These are phyloP conservation scores for Aurantiochytrium sp. DNA, from an alignment of 108 stramenopile genomes.

Conservation along the genomic window DNA sequence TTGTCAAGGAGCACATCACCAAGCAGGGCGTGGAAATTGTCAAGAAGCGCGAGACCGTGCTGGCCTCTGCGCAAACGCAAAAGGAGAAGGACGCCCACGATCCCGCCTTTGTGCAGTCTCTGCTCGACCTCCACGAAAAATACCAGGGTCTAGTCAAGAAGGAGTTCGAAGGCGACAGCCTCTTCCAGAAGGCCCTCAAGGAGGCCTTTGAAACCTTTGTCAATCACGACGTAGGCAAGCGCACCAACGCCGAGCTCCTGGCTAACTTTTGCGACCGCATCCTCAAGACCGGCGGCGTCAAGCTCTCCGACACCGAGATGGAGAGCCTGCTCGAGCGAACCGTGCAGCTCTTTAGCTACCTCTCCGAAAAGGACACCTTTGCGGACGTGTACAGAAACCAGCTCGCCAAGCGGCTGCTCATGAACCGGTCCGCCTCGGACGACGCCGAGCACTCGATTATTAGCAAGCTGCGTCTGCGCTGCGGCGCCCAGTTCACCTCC, in stretches of 20 bases:
- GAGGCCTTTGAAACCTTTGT: constrained; percentile 96
- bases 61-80: neutral
- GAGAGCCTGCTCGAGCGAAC: constrained; percentile 85
- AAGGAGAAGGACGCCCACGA: constrained; percentile 76
- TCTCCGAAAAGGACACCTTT: constrained; percentile 98
- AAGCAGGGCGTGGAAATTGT: constrained; percentile 78
- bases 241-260: constrained; percentile 92
- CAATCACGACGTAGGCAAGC: constrained; percentile 85
- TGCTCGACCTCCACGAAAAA: constrained; percentile 93
- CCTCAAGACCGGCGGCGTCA: constrained; percentile 95
- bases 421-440: constrained; percentile 89
- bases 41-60: constrained; percentile 68
- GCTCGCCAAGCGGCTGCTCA: constrained; percentile 92
- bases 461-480: constrained; percentile 93
- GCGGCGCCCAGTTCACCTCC: constrained; percentile 98
- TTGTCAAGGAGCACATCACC: constrained; percentile 76
- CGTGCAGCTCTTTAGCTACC: constrained; percentile 92
- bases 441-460: constrained; percentile 98
- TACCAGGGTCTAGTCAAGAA: constrained; percentile 80
- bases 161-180: constrained; percentile 80
- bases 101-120: constrained; percentile 88
- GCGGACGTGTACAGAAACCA: constrained; percentile 97
- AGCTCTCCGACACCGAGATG: constrained; percentile 86
- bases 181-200: constrained; percentile 98
- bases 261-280: constrained; percentile 95